Evolutionary conservation across 1,284 basidiomycete species (phyloP), one percentile per base, ranked within the genome.

Genomic region (Neonothopanus nambi): DNA sequence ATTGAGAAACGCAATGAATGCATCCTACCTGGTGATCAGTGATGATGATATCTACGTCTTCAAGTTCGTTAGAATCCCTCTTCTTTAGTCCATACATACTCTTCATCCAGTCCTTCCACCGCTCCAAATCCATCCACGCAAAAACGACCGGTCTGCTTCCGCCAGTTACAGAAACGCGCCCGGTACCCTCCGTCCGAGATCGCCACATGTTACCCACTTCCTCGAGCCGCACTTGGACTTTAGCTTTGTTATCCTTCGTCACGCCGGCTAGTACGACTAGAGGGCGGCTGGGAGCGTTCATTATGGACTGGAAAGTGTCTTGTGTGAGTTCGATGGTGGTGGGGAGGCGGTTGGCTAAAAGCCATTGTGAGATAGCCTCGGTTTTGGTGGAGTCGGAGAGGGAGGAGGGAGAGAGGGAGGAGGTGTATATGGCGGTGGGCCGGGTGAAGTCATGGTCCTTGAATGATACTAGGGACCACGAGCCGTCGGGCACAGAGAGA

Each of bases 81-180:
- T 62, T 65, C 52, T 72, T 71, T 57, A 91, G 71, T 1, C 86
- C 85, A 68, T 95, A 96, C 82, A 92, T 93, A 59, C 84, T 85
- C 76, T 89, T 92, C 70, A 95, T 73, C 93, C 93, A 96, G 51
- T 80, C 85, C 17, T 70, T 76, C 93, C 93, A 95, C 65, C 78
- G 80, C 21, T 83, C 83, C 0, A 75, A 80, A 63, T 96, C 90
- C 80, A 95, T 93, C 84, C 86, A 91, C 7, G 86, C 80, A 69
- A 95, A 96, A 49, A 93, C 80, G 0, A 95, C 86, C 13, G 51
- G 13, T 49, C 52, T 43, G 21, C 57, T 44, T 11, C 41, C 39
- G 11, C 35, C 20, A 7, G 26, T 37, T 21, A n/a, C 28, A 24
- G 9, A 8, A 4, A 61, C 56, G 36, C 67, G 42, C 0, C 74